These are phyloP conservation scores for Cronartium quercuum DNA, from an alignment of 1,284 basidiomycete species.

Conservation along the genomic window DNA sequence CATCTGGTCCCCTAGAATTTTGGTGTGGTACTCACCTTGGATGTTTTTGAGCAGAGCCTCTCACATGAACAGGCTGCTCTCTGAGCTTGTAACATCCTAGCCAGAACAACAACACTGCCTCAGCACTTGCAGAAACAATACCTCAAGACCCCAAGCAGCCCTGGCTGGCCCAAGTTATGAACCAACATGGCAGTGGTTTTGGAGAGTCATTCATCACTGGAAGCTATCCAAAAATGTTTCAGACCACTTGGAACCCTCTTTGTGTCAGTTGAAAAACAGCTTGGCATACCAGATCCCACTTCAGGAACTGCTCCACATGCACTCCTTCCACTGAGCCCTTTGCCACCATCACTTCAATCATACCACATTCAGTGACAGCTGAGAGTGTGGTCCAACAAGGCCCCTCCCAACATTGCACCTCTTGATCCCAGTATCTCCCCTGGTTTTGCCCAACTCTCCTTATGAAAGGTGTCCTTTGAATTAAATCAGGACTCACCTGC, in stretches of 20 bases:
- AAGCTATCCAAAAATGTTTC: neutral
- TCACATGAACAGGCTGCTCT: too few species aligned
- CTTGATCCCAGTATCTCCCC: neutral
- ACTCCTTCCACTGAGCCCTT: neutral
- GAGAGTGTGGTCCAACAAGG: neutral
- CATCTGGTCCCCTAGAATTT: too few species aligned
- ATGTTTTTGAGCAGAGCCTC: too few species aligned
- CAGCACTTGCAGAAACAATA: too few species aligned
- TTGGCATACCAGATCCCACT: neutral
- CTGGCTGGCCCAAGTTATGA: too few species aligned
- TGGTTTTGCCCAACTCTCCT: neutral
- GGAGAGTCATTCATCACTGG: conserved; percentile 3
- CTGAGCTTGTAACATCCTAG: too few species aligned
- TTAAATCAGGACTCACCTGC: neutral
- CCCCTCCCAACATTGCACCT: neutral
- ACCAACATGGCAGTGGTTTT: neutral
- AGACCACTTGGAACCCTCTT: neutral
- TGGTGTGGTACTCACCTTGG: too few species aligned
- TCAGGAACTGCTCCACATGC: neutral
- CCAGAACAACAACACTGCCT: too few species aligned
- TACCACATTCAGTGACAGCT: neutral
- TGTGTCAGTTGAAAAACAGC: neutral
- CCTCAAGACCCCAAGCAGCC: too few species aligned
- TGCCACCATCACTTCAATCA: neutral
- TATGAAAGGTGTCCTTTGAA: neutral